These are phyloP conservation scores for Cutaneotrichosporon arboriforme DNA, from an alignment of 1,284 basidiomycete genomes.

Conservation along the genomic window DNA sequence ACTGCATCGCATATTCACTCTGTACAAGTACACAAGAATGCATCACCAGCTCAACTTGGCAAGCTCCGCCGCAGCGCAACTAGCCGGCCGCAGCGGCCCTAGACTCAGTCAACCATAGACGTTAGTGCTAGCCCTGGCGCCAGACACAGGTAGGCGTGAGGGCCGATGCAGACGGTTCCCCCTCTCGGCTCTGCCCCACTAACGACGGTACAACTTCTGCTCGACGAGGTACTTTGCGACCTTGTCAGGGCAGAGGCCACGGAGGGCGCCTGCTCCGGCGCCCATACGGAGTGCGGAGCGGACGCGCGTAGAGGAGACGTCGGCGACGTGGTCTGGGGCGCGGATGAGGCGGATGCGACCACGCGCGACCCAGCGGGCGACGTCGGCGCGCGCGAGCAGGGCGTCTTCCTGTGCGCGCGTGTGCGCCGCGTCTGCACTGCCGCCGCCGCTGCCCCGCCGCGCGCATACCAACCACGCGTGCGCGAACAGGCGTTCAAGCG, in stretches of 20 bases:
- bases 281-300: constrained; percentile 52
- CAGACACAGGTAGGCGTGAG: no score
- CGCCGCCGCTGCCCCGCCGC: constrained; percentile 49
- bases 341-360: constrained; percentile 59
- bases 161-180: no score
- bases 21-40: background rate
- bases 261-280: background rate
- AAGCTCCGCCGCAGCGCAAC: no score
- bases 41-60: background rate
- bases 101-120: no score
- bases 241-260: constrained; percentile 1
- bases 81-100: no score
- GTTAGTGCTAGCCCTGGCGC: no score
- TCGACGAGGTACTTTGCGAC: constrained; percentile 11
- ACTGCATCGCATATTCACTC: no score
- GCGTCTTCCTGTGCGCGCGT: constrained; percentile 29
- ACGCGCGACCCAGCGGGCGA: constrained; percentile 52
- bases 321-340: constrained; percentile 52
- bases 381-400: constrained; percentile 48
- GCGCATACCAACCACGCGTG: constrained; percentile 65
- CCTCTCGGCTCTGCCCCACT: no score
- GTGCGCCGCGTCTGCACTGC: constrained; percentile 18
- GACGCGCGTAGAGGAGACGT: constrained; percentile 68
- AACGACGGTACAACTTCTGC: constrained; percentile 10
- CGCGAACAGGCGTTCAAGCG: constrained; percentile 24